These are phyloP conservation scores for Penicillium angulare DNA, from an alignment of 495 filamentous ascomycete genomes.

Conservation along the genomic window DNA sequence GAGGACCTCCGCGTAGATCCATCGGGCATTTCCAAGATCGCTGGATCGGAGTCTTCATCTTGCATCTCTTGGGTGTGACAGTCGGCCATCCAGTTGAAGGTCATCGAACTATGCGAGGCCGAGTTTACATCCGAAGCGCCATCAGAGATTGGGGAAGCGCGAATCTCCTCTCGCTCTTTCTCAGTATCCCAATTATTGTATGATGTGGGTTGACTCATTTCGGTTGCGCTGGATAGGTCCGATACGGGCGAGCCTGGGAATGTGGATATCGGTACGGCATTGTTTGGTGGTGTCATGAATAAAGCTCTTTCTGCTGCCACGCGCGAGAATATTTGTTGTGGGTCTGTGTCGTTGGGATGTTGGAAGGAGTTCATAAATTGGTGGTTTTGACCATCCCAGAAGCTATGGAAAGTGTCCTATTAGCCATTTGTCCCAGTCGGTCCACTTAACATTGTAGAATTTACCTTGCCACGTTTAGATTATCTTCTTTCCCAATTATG, in stretches of 20 bases:
- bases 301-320: slow-evolving; percentile 36
- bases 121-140: not conserved
- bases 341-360: not conserved
- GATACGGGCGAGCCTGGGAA: slow-evolving; percentile 19
- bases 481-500: not conserved
- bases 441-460: not conserved
- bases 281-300: slow-evolving; percentile 28
- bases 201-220: slow-evolving; percentile 8
- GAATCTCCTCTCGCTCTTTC: slow-evolving; percentile 11
- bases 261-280: not conserved
- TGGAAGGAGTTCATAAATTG: not conserved
- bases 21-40: slow-evolving; percentile 41
- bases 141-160: not conserved
- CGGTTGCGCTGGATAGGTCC: slow-evolving; percentile 28
- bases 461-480: not conserved
- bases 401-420: not conserved
- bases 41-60: slow-evolving; percentile 18
- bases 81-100: not conserved
- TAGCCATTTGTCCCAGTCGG: not conserved
- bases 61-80: not conserved
- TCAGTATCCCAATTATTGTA: slow-evolving; percentile 24
- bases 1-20: slow-evolving; percentile 32
- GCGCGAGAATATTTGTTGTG: slow-evolving; percentile 19
- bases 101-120: not conserved
- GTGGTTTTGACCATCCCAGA: not conserved